Evolutionary conservation across 139 green algal genomes (phyloP).

Genomic region (Pleodorina starrii): DNA sequence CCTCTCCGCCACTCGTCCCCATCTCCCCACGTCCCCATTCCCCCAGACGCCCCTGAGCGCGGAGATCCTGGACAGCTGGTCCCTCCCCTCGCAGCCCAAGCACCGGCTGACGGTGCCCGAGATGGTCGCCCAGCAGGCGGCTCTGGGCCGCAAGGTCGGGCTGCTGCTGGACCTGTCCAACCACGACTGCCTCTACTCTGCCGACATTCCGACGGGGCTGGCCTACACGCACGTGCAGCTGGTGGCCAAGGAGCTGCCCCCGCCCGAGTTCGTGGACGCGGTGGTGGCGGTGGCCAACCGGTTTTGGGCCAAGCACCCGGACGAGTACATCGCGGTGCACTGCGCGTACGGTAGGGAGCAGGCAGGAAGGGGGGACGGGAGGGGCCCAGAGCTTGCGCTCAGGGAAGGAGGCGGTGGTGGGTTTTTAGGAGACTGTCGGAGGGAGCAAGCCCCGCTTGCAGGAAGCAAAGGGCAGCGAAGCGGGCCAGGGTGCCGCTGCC

Average conservation of each 20-base stretch:
- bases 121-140: slow-evolving; percentile 64
- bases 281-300: slow-evolving; percentile 64
- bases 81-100: slow-evolving; percentile 66
- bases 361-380: background rate
- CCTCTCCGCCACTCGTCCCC: no score
- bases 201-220: slow-evolving; percentile 75
- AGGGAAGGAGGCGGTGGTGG: no score
- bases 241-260: slow-evolving; percentile 82
- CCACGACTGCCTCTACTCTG: slow-evolving; percentile 87
- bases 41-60: slow-evolving; percentile 74
- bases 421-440: no score
- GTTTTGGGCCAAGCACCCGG: slow-evolving; percentile 72
- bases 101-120: slow-evolving; percentile 76
- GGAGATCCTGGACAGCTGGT: slow-evolving; percentile 77
- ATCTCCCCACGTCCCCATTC: slow-evolving; percentile 31
- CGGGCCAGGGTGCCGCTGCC: no score
- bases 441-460: no score
- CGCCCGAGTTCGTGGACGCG: slow-evolving; percentile 66
- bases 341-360: slow-evolving; percentile 82
- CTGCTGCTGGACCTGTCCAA: slow-evolving; percentile 89
- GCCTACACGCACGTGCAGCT: slow-evolving; percentile 67
- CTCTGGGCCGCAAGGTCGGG: slow-evolving; percentile 41
- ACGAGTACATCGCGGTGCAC: slow-evolving; percentile 86
- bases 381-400: no score
- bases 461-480: no score